Evolutionary conservation across 1,284 basidiomycete genomes (phyloP).

Genomic region (Vanrija humicola): DNA sequence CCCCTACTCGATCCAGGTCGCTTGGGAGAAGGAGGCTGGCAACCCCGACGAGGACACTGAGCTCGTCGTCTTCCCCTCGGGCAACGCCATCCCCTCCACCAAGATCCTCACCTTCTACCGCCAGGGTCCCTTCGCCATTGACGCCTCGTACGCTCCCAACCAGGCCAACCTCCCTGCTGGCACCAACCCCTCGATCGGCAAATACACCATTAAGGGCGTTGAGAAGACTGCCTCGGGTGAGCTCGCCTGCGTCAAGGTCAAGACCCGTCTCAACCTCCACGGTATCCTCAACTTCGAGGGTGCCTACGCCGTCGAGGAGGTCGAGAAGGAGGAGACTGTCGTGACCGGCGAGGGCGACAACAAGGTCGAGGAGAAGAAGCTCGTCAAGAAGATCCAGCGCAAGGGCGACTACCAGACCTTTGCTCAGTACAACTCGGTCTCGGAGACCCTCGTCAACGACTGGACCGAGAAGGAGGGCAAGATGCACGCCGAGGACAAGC

Average conservation of each 20-base stretch:
- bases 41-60: conserved; percentile 84
- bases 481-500: conserved; percentile 86
- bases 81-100: conserved; percentile 80
- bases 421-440: conserved; percentile 61
- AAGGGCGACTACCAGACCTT: conserved; percentile 77
- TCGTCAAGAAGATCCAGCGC: conserved; percentile 63
- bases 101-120: conserved; percentile 94
- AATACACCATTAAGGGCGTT: conserved; percentile 76
- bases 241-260: conserved; percentile 76
- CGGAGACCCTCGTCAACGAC: conserved; percentile 59
- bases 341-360: conserved; percentile 52
- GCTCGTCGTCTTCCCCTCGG: conserved; percentile 76
- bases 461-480: conserved; percentile 73
- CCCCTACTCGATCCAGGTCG: conserved; percentile 79
- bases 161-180: conserved; percentile 61
- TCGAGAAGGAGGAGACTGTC: conserved; percentile 64
- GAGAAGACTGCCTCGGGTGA: conserved; percentile 63
- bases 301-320: conserved; percentile 70
- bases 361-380: conserved; percentile 66
- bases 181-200: conserved; percentile 77
- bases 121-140: conserved; percentile 76
- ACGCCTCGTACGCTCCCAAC: conserved; percentile 73
- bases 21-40: conserved; percentile 68
- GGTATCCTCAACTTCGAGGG: conserved; percentile 79
- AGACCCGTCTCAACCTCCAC: conserved; percentile 78